A percentile compares a stretch with the other conserved stretches of the same genome.
These are phyloP conservation scores for Nicotiana undulata DNA, from an alignment of 257 asterid species.

Conservation along the genomic window DNA sequence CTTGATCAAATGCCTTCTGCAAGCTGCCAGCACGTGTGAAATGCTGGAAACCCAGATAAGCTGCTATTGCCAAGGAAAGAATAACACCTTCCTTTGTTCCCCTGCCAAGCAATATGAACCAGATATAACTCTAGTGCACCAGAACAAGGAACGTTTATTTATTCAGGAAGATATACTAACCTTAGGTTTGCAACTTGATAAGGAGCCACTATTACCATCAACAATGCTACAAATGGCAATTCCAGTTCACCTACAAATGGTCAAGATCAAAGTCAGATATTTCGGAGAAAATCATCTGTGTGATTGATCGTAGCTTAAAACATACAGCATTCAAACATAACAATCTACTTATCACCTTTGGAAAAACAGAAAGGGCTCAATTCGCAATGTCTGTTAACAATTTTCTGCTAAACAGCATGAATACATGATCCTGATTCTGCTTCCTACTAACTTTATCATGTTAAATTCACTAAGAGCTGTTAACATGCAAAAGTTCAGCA, in stretches of 20 bases:
- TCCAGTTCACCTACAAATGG: slow-evolving; percentile 63
- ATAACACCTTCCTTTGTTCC: slow-evolving; percentile 78
- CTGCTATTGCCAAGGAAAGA: slow-evolving; percentile 60
- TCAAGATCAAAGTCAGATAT: neutral
- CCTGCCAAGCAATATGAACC: slow-evolving; percentile 39
- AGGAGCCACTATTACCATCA: slow-evolving; percentile 72
- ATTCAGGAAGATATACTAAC: slow-evolving; percentile 31
- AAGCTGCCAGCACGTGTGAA: slow-evolving; percentile 63
- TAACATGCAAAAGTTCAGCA: neutral
- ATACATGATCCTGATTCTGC: neutral
- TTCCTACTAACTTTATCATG: neutral
- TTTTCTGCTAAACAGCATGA: neutral
- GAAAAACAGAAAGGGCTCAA: neutral
- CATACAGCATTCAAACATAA: neutral
- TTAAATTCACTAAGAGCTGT: neutral
- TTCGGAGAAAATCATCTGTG: slow-evolving; percentile 1
- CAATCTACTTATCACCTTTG: slow-evolving; percentile 1
- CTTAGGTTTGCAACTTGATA: slow-evolving; percentile 61
- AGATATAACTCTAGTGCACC: slow-evolving; percentile 10
- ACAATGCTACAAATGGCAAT: slow-evolving; percentile 59
- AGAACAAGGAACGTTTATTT: neutral
- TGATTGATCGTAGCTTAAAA: neutral
- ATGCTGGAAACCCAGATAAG: slow-evolving; percentile 89
- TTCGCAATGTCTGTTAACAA: neutral
- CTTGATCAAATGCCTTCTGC: slow-evolving; percentile 65